phyloP scores from a whole-genome alignment of 1,284 basidiomycete species.

The Apiotrichum brassicae region DNA sequence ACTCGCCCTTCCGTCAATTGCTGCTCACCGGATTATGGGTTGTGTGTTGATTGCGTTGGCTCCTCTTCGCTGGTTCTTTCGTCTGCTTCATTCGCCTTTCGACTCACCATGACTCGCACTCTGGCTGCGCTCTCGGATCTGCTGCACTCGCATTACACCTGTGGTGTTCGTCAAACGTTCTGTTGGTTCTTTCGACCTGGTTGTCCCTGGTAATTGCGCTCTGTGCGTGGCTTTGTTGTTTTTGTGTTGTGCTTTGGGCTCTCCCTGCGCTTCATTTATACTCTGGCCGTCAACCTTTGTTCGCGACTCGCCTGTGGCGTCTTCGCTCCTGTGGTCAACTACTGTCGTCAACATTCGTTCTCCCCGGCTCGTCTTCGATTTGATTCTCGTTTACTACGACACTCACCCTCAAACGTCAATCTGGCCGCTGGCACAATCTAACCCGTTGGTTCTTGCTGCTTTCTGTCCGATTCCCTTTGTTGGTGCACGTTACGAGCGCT shows the following conservation, averaged over 20 bases:
- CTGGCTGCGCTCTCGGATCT: not conserved
- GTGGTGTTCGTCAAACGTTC: not conserved
- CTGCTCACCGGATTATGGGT: not conserved
- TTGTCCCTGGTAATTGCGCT: not conserved
- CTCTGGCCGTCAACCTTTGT: not conserved
- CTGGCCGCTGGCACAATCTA: not conserved
- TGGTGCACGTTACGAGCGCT: not conserved
- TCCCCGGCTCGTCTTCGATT: not conserved
- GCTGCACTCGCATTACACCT: not conserved
- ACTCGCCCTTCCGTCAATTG: not conserved
- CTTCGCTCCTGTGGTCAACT: not conserved
- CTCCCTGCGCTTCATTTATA: constrained; percentile 1
- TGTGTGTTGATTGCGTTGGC: not conserved
- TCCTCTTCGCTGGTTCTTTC: too few relatives aligned
- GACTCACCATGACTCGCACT: not conserved
- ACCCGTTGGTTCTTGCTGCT: not conserved
- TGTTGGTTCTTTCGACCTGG: not conserved
- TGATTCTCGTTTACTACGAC: not conserved
- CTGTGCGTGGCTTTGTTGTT: constrained; percentile 6
- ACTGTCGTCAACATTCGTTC: not conserved
- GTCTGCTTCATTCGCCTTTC: not conserved
- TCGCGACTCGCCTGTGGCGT: constrained; percentile 3
- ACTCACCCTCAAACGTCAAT: not conserved
- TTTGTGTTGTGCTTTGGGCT: not conserved
- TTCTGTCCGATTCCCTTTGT: not conserved